A percentile compares a stretch with the other conserved stretches of the same genome.
These are phyloP conservation scores for Lasiosphaeria ovina DNA, from an alignment of 495 filamentous ascomycete species.

Conservation along the genomic window DNA sequence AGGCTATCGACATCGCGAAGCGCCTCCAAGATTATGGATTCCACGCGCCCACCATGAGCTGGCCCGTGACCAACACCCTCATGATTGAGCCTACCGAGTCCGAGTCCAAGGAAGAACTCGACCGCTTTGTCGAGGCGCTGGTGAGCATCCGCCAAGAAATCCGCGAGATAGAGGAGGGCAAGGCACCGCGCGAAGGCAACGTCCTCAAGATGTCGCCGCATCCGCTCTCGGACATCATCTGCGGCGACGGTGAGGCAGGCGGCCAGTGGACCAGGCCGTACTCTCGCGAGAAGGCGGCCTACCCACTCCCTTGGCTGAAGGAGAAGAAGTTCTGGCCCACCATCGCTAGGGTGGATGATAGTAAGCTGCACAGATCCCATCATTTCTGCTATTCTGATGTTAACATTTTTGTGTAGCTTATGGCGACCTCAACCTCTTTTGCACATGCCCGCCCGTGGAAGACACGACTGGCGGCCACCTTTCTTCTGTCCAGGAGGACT, in stretches of 20 bases:
- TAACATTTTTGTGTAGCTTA: slow-evolving; percentile 58
- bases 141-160: slow-evolving; percentile 90
- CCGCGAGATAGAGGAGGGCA: slow-evolving; percentile 75
- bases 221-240: slow-evolving; percentile 75
- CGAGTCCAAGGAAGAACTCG: slow-evolving; percentile 89
- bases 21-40: slow-evolving; percentile 98
- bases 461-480: slow-evolving; percentile 42
- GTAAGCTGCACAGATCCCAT: slow-evolving; percentile 47
- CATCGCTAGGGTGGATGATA: slow-evolving; percentile 86
- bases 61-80: slow-evolving; percentile 92
- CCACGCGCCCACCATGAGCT: slow-evolving; percentile 97
- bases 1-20: slow-evolving; percentile 97
- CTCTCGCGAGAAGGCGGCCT: slow-evolving; percentile 78
- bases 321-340: slow-evolving; percentile 99
- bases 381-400: not conserved
- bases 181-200: slow-evolving; percentile 75
- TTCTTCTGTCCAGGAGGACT: slow-evolving; percentile 24
- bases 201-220: slow-evolving; percentile 92
- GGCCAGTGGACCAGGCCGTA: slow-evolving; percentile 77
- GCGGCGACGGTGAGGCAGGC: slow-evolving; percentile 46
- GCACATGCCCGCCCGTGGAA: slow-evolving; percentile 87
- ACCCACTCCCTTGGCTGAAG: slow-evolving; percentile 78
- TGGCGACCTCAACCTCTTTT: slow-evolving; percentile 92
- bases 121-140: slow-evolving; percentile 90
- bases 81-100: slow-evolving; percentile 99